phyloP scores from a whole-genome alignment of 2,329 filamentous ascomycete genomes.

The Alternaria tenuissima region DNA sequence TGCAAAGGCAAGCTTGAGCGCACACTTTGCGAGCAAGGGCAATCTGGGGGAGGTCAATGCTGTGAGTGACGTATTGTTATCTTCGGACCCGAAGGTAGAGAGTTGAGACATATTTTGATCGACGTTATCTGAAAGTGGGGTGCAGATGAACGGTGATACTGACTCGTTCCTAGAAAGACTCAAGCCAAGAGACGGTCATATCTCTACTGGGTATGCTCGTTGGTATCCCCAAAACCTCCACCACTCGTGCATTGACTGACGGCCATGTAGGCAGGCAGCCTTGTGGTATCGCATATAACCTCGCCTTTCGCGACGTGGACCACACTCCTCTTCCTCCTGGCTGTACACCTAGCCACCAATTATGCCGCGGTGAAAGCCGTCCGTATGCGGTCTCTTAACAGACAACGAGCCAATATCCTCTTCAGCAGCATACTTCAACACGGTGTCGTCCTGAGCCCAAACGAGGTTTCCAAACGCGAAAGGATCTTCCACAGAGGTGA shows the following conservation, averaged over 20 bases:
- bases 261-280: slow-evolving; percentile 68
- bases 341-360: slow-evolving; percentile 83
- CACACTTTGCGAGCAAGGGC: slow-evolving; percentile 86
- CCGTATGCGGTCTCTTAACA: slow-evolving; percentile 82
- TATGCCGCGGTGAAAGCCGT: slow-evolving; percentile 86
- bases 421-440: slow-evolving; percentile 61
- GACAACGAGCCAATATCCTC: slow-evolving; percentile 83
- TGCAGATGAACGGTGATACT: neutral
- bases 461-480: slow-evolving; percentile 68
- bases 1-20: slow-evolving; percentile 87
- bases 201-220: slow-evolving; percentile 85
- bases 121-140: neutral
- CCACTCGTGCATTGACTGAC: slow-evolving; percentile 17
- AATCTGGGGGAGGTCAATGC: slow-evolving; percentile 95
- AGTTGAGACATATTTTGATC: neutral
- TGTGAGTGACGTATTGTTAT: slow-evolving; percentile 50
- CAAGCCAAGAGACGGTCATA: slow-evolving; percentile 93
- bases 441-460: slow-evolving; percentile 66
- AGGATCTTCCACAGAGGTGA: slow-evolving; percentile 69
- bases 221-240: slow-evolving; percentile 35
- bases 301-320: slow-evolving; percentile 76
- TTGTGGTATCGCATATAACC: slow-evolving; percentile 80
- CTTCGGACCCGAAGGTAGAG: neutral
- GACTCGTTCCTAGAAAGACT: slow-evolving; percentile 70
- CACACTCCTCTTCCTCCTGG: slow-evolving; percentile 74